Evolutionary conservation across 495 filamentous ascomycete genomes (phyloP), one percentile per base, ranked within the genome.

Genomic region (Penicillium manginii): DNA sequence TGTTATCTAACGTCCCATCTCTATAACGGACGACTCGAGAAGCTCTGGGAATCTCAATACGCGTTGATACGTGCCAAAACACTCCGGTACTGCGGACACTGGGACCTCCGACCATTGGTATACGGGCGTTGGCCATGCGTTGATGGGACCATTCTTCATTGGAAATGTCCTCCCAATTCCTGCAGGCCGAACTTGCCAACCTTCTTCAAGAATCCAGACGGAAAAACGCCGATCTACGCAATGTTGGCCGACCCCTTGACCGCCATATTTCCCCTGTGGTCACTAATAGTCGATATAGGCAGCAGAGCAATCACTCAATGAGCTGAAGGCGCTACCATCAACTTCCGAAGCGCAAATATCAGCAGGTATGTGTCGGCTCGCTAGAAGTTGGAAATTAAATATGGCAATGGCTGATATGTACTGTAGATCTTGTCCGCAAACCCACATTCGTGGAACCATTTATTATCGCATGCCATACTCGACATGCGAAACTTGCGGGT

Each of bases 161-260:
- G 66, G 71, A 83, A 69, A 98, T 98, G 94, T 96, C 91, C 67
- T 86, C 92, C 55, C 91, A 96, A 79, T 85, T 98, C 56, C 83
- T 98, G 61, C 88, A 88, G 62, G 85, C 88, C 49, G 94, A 98
- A 81, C 87, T 98, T 63, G 82, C 88, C 64, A 96, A 90, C 74
- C 84, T 98, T 64, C 89, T 97, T 52, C 93, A 97, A 69, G 94
- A 98, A 72, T 93, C 92, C 65, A 96, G 96, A 73, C 85, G 93
- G 60, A 98, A 96, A 75, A 87, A 96, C 72, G 81, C 85, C 52
- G 94, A 98, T 60, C 74, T 98, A 40, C 84, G 91, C 80, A 88
- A 88, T 83, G 92, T 93, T 68, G 58, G 83, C 68, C 60, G 18
- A 60, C 33, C 29, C 23, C 14, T 54, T 22, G 17, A 40, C 51